A percentile compares a stretch with the other conserved stretches of the same genome.
Conservation (phyloP, 768 basidiomycete species). For the Inosperma sp. region DNA sequence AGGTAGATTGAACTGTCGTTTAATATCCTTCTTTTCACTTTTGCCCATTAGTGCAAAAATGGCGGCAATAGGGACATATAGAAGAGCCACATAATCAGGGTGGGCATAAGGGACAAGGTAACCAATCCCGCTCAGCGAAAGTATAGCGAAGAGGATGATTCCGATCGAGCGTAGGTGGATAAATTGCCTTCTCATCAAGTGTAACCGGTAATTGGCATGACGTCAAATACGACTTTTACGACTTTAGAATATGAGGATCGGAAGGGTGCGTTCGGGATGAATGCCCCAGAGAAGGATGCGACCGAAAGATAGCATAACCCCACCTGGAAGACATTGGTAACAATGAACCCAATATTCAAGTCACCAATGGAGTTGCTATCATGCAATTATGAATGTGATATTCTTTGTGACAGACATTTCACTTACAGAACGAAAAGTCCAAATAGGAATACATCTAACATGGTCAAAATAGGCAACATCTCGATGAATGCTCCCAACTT, state of each 20-base stretch:
- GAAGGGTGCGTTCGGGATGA: background rate
- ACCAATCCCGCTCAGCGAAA: background rate
- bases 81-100: background rate
- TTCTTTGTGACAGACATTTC: too few species aligned
- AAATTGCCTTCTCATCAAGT: too few species aligned
- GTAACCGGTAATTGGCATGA: background rate
- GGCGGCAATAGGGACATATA: background rate
- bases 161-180: background rate
- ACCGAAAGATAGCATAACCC: background rate
- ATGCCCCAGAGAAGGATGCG: constrained; percentile 3
- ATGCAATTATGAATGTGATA: background rate
- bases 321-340: background rate
- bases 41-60: background rate
- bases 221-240: background rate
- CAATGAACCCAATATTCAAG: background rate
- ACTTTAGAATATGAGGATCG: background rate
- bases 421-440: background rate
- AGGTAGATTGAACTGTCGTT: background rate
- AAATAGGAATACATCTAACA: background rate
- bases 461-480: background rate
- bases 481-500: background rate
- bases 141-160: background rate
- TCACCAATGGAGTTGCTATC: background rate
- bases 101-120: background rate
- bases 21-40: background rate